These are phyloP conservation scores for Talaromyces marneffei DNA, from an alignment of 2,329 filamentous ascomycete species.

Conservation along the genomic window DNA sequence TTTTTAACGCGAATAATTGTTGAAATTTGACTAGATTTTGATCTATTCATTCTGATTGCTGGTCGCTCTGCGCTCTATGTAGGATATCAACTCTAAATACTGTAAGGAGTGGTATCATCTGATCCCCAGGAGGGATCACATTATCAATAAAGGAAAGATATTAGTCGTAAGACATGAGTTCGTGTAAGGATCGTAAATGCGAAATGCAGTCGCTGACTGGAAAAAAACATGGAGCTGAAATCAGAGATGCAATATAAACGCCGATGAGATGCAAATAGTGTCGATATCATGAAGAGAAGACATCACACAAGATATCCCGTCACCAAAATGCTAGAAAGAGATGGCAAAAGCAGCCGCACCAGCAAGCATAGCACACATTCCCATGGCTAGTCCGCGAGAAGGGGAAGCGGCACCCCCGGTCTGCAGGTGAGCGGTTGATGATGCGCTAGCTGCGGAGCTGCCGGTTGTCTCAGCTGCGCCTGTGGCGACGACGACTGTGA, in stretches of 20 bases:
- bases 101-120: neutral
- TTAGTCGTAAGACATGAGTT: slow-evolving; percentile 7
- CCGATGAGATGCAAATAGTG: neutral
- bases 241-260: neutral
- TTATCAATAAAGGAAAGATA: slow-evolving; percentile 8
- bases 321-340: slow-evolving; percentile 24
- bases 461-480: slow-evolving; percentile 13
- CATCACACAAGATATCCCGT: neutral
- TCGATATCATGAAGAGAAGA: neutral
- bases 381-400: slow-evolving; percentile 26
- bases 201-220: slow-evolving; percentile 9
- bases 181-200: slow-evolving; percentile 16
- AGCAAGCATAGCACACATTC: slow-evolving; percentile 36
- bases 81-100: neutral
- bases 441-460: neutral
- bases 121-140: neutral
- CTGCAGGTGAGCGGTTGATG: slow-evolving; percentile 35
- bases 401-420: slow-evolving; percentile 31
- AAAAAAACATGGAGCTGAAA: slow-evolving; percentile 2
- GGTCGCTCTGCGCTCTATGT: neutral
- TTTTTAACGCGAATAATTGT: neutral
- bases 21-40: neutral
- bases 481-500: slow-evolving; percentile 41
- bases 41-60: neutral
- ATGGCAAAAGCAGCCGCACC: slow-evolving; percentile 38